Percentiles rank a stretch among this genome's conserved stretches.
These are phyloP conservation scores for Nemophila menziesii DNA, from an alignment of 257 asterid species.

Conservation along the genomic window DNA sequence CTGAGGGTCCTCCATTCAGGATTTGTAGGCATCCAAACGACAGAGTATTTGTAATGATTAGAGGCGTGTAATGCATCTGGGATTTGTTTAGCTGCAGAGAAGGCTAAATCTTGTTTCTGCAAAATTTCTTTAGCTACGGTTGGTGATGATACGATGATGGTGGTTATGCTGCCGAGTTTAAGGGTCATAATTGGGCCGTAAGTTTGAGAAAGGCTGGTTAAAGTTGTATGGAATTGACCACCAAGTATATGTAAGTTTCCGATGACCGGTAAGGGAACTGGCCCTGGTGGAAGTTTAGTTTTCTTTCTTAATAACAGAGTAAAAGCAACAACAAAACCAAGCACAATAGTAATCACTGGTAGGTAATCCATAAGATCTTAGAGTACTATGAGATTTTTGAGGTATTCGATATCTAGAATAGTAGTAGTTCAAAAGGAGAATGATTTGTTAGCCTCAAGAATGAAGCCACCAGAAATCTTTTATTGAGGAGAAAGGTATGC, in stretches of 20 bases:
- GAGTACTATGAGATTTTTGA: neutral
- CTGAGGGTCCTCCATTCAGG: slow-evolving; percentile 56
- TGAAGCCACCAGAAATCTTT: neutral
- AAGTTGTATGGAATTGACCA: slow-evolving; percentile 53
- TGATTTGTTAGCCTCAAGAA: no score
- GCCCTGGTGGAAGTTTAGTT: slow-evolving; percentile 19
- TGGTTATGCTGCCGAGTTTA: slow-evolving; percentile 42
- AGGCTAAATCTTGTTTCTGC: slow-evolving; percentile 51
- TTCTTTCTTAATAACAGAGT: slow-evolving; percentile 5
- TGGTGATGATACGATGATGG: slow-evolving; percentile 55
- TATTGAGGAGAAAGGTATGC: no score
- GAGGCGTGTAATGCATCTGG: slow-evolving; percentile 53
- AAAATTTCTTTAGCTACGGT: slow-evolving; percentile 45
- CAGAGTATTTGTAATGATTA: slow-evolving; percentile 47
- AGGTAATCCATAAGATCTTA: slow-evolving; percentile 18
- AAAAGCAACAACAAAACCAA: slow-evolving; percentile 32
- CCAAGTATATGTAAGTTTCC: slow-evolving; percentile 71
- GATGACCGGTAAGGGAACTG: slow-evolving; percentile 54
- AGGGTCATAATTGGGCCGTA: slow-evolving; percentile 66
- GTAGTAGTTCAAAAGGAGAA: no score
- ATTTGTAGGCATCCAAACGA: slow-evolving; percentile 58
- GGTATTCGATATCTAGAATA: no score
- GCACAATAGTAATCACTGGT: slow-evolving; percentile 13
- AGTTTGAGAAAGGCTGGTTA: slow-evolving; percentile 37
- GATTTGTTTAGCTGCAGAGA: slow-evolving; percentile 36